Conservation (phyloP, 345 rosid species). For the Eucalyptus cloeziana region DNA sequence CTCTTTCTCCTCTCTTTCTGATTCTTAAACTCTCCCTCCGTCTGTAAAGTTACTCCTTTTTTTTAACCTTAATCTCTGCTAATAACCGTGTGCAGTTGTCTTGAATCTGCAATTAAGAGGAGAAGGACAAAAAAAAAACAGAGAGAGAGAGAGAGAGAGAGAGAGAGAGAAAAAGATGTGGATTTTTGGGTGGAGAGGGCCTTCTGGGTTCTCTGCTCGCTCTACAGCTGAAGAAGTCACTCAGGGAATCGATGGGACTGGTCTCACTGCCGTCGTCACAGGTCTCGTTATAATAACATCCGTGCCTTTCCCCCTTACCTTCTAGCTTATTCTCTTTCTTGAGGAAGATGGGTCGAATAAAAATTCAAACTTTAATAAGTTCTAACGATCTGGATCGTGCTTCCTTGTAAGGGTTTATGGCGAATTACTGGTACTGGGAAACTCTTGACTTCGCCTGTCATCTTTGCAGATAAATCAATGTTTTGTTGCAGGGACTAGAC, state of each 20-base stretch:
- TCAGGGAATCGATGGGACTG: slow-evolving; percentile 29
- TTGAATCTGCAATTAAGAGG: neutral
- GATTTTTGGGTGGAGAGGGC: neutral
- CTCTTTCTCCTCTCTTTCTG: neutral
- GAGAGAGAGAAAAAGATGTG: neutral
- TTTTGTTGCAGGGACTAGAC: neutral
- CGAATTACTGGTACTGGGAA: neutral
- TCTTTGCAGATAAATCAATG: neutral
- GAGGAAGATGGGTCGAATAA: neutral
- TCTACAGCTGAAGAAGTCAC: slow-evolving; percentile 36
- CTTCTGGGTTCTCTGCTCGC: slow-evolving; percentile 1
- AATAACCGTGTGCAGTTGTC: neutral
- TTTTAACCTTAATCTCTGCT: neutral
- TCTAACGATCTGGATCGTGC: neutral
- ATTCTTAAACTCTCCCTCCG: neutral
- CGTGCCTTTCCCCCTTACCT: neutral
- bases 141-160: no score
- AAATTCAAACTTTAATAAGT: neutral
- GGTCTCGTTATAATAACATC: neutral
- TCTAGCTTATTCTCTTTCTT: neutral
- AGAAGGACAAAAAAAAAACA: neutral
- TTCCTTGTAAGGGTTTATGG: neutral
- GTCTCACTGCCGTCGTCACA: slow-evolving; percentile 37
- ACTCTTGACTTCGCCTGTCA: neutral
- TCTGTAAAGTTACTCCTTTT: neutral